Conservation (phyloP, 106 monocot species). For the Platanthera guangdongensis region DNA sequence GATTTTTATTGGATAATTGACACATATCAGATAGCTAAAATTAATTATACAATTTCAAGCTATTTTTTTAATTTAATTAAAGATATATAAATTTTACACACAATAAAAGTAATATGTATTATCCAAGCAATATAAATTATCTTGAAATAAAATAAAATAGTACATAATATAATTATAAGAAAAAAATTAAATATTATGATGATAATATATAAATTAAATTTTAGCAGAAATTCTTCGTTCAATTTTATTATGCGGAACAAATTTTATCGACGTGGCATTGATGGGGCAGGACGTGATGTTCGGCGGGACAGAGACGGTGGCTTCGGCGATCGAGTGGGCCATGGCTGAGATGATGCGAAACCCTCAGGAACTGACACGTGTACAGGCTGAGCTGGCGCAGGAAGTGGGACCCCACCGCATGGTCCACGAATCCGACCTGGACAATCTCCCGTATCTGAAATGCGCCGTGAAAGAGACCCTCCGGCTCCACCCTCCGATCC, state of each 20-base stretch:
- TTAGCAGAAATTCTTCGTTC: neutral
- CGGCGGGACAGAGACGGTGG: conserved; percentile 70
- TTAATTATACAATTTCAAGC: no score
- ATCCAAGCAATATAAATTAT: no score
- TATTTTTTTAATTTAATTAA: no score
- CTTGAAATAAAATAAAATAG: no score
- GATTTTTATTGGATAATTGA: no score
- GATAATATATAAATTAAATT: no score
- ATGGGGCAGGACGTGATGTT: conserved; percentile 67
- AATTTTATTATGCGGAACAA: neutral
- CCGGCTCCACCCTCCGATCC: conserved; percentile 22
- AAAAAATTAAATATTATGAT: no score
- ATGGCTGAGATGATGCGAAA: conserved; percentile 54
- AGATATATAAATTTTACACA: no score
- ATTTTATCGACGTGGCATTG: no score
- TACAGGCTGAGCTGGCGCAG: conserved; percentile 35
- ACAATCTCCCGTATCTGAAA: conserved; percentile 45
- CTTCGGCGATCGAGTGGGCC: conserved; percentile 64
- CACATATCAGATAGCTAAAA: no score
- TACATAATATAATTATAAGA: no score
- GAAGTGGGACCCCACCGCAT: conserved; percentile 40
- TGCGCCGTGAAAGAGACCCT: conserved; percentile 26
- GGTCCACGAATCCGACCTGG: conserved; percentile 42
- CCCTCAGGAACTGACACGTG: conserved; percentile 32
- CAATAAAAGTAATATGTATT: no score